phyloP scores from a whole-genome alignment of 305 asterid genomes.

The Withania somnifera region DNA sequence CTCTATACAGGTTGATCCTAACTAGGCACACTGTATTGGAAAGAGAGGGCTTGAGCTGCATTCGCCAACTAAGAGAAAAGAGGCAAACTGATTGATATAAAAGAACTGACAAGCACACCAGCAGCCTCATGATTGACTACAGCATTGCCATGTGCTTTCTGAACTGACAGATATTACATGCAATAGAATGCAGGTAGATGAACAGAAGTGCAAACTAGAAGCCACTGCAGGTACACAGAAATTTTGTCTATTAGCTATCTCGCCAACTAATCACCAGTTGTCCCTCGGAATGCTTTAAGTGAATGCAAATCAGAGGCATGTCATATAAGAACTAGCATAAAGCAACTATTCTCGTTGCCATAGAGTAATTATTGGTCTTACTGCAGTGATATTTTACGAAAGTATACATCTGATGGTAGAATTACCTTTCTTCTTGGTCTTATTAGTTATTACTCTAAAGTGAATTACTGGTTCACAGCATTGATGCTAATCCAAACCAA shows the following conservation, averaged over 20 bases:
- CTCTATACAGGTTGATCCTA: not conserved
- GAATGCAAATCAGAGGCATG: not conserved
- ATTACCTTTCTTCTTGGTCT: not conserved
- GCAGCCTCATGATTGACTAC: not conserved
- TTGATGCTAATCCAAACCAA: not conserved
- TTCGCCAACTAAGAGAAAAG: not conserved
- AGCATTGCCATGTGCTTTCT: not conserved
- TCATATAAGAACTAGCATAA: not conserved
- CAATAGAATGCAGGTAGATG: not conserved
- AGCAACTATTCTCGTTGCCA: not conserved
- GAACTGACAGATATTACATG: not conserved
- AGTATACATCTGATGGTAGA: not conserved
- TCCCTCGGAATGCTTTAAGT: not conserved
- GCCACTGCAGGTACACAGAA: not conserved
- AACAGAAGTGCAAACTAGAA: not conserved
- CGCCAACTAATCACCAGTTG: not conserved
- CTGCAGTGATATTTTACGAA: not conserved
- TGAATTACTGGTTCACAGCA: not conserved
- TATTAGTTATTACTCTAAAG: not conserved
- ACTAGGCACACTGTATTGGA: not conserved
- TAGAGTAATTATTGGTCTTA: not conserved
- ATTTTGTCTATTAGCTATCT: not conserved
- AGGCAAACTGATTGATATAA: not conserved
- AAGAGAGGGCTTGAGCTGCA: not conserved
- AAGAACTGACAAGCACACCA: not conserved